phyloP scores from a whole-genome alignment of 2,329 filamentous ascomycete species.

The Ceratocystis huliohia region DNA sequence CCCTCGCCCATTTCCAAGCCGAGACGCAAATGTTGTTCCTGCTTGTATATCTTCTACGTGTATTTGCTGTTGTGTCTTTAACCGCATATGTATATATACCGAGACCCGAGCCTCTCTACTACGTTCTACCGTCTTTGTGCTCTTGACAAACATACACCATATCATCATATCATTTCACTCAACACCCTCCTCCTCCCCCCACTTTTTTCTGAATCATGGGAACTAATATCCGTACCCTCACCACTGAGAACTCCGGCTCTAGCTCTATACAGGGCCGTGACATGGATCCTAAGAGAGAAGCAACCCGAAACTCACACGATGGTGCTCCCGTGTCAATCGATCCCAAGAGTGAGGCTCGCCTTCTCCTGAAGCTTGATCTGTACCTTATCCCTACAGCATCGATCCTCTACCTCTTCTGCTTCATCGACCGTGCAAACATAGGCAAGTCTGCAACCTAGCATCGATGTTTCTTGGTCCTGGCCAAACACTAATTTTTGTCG shows the following conservation, averaged over 20 bases:
- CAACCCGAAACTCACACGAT: neutral
- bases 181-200: too few species aligned
- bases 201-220: too few species aligned
- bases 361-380: constrained; percentile 53
- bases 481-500: neutral
- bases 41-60: neutral
- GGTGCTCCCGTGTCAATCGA: constrained; percentile 39
- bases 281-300: neutral
- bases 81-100: neutral
- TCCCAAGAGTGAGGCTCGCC: constrained; percentile 40
- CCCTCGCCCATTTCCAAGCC: neutral
- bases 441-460: constrained; percentile 33
- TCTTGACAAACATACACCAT: too few species aligned
- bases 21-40: neutral
- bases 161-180: too few species aligned
- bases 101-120: too few species aligned
- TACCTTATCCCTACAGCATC: constrained; percentile 53
- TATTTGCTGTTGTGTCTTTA: neutral
- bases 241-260: neutral
- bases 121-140: too few species aligned
- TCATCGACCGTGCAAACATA: constrained; percentile 63
- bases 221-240: too few species aligned
- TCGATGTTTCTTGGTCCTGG: neutral
- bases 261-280: neutral
- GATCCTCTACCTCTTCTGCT: constrained; percentile 58